phyloP scores from a whole-genome alignment of 768 basidiomycete species.

The Xerocomus brunneocitrinus region DNA sequence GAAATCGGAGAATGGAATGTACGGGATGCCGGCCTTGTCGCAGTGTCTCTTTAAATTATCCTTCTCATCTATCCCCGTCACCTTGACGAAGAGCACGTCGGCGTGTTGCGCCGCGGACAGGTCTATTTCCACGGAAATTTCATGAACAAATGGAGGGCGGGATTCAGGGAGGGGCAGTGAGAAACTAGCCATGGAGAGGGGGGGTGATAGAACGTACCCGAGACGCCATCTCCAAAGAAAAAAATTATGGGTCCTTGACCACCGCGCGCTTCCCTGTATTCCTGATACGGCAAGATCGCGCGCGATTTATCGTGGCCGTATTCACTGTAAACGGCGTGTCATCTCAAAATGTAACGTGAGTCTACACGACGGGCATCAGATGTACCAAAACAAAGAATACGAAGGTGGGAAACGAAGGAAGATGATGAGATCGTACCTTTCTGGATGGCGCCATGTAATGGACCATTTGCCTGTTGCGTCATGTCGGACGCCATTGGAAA shows the following conservation, averaged over 20 bases:
- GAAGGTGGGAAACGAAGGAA: neutral
- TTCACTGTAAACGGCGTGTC: conserved; percentile 40
- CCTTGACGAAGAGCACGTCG: conserved; percentile 93
- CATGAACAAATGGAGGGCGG: no score
- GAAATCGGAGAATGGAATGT: conserved; percentile 77
- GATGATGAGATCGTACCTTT: conserved; percentile 49
- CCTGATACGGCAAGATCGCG: conserved; percentile 83
- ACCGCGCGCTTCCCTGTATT: conserved; percentile 33
- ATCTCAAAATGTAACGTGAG: neutral
- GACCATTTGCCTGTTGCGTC: conserved; percentile 62
- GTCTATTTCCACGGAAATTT: conserved; percentile 41
- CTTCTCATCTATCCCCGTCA: conserved; percentile 59
- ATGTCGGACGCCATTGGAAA: conserved; percentile 85
- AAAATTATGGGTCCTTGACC: conserved; percentile 64
- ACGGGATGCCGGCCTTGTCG: conserved; percentile 68
- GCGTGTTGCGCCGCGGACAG: conserved; percentile 91
- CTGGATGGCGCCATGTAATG: conserved; percentile 85
- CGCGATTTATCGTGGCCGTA: conserved; percentile 97
- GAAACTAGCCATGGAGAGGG: neutral
- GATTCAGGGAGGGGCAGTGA: neutral
- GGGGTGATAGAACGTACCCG: conserved; percentile 50
- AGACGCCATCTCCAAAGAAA: conserved; percentile 98
- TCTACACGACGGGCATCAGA: neutral
- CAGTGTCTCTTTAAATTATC: conserved; percentile 89
- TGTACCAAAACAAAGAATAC: neutral